Evolutionary conservation across 2,329 filamentous ascomycete species (phyloP), one percentile per base, ranked within the genome.

Genomic region (Paramyrothecium sp.): DNA sequence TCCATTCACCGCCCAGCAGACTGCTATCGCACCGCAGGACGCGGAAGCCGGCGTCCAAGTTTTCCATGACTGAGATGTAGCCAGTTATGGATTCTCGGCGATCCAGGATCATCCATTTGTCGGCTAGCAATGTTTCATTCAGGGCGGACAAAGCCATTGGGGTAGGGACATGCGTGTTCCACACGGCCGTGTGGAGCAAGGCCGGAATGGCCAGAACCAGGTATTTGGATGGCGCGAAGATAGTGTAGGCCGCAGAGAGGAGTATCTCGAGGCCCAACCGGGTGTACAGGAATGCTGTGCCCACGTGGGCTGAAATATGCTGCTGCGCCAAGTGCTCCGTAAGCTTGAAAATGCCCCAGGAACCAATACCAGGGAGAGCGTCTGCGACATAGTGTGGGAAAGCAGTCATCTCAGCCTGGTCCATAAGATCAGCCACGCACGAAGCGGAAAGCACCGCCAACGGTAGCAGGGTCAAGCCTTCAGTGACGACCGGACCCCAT

Each of bases 1-100:
- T 82, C 94, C 94, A 99, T 73, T 97, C 90, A 38, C 95, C 95
- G 46, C 95, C 95, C 1, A 99, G 82, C 33, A 99, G 81, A 67
- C 92, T 97, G 72, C 99, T 95, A 67, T 98, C 95, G 71, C 92
- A 97, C 59, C 95, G 86, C 81, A 99, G 85, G 17, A 93, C 86
- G 2, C 92, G 85, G 73, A 91, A 97, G 1, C 87, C 84, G 44
- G 85, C 80, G 5, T 87, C 75, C 8, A 81, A 69, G 69, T 87
- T 95, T 63, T 99, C 91, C 23, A 97, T 71, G 1, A 99, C 91
- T 0, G 94, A 97, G 48, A 99, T 81, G 69, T 99, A 98, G 7
- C 95, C 95, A 0, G 95, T 98, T 52, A 89, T 74, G 0, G 92
- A 97, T 73, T 98, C 95, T 62, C 85, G 82, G 12, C 95, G 87